Evolutionary conservation across 2,329 filamentous ascomycete species (phyloP), one percentile per base, ranked within the genome.

Genomic region (Ophiostoma ulmi): DNA sequence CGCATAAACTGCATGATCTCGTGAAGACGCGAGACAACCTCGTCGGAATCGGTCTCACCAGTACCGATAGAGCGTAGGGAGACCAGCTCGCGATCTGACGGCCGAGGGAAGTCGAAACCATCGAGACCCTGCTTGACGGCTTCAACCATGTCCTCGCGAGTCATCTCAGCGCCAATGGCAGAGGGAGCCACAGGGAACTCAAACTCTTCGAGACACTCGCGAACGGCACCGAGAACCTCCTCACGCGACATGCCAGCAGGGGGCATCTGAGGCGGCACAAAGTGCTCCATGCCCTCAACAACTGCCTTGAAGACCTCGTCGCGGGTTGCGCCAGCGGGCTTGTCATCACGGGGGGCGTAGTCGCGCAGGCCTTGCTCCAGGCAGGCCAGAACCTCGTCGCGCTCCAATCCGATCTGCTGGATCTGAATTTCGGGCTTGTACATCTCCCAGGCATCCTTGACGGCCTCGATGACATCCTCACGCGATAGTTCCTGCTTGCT

Each of bases 371-470:
- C 94, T 80, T 97, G 91, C 75, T 91, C 89, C 36, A 98, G 84
- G 74, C 93, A 97, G 55, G 91, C 88, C 17, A 98, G 83, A 67
- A 98, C 91, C 77, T 98, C 94, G 14, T 97, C 93, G 5, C 93
- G 87, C 78, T 97, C 94, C 0, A 98, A 83, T 1, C 94, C 94
- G 73, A 96, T 91, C 76, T 97, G 93, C 75, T 97, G 91, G 5
- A 97, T 85, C 75, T 97, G 90, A 68, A 97, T 93, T 75, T 97
- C 93, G 0, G 94, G 94, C 80, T 97, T 97, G 80, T 97, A 97
- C 70, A 89, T 92, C 77, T 97, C 94, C 88, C 93, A 97, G 0
- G 94, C 94, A 75, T 97, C 93, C 75, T 90, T 89, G 17, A 98
- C 91, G 3, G 94, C 93, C 38, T 91, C 86, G 1, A 98, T 86